Evolutionary conservation across 2,329 filamentous ascomycete genomes (phyloP), one percentile per base, ranked within the genome.

Genomic region (Botrytis aclada): DNA sequence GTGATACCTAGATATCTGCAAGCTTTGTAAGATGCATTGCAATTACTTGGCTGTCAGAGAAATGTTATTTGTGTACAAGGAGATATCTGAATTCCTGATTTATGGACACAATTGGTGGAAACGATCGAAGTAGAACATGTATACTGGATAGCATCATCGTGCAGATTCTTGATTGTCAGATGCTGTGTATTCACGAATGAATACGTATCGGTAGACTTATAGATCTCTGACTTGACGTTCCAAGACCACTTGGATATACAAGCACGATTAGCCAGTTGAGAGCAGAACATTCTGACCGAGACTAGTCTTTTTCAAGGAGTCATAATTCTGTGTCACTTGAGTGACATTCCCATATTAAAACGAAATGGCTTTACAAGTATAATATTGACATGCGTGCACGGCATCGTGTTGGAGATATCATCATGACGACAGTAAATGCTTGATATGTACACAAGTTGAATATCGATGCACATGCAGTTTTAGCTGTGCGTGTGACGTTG

Each of bases 311-410:
- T 56, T 56, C 6, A 47, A n/a, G 25, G 47, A 7, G 9, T 32
- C 16, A 56, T 67, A n/a, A 56, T 18, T 29, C 8, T 25, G 65
- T 67, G n/a, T 18, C 16, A 41, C 65, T 41, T 41, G 65, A 39
- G 65, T 67, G 47, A 67, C 65, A 67, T 67, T 41, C n/a, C 14
- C n/a, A 67, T 22, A 56, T 56, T 29, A 67, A 41, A 56, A 41
- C 47, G 65, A 67, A n/a, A 41, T 41, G 18, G 47, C 25, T 22
- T 56, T 22, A 16, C 56, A 16, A 39, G 47, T 37, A 56, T 41
- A 56, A 8, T 34, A 29, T 41, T 25, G 18, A 29, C 10, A 41
- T 41, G 34, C 14, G 45, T 29, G 41, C 47, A n/a, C 45, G 14
- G 47, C 45, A 56, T 66, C 8, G 9, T 20, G 25, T 41, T 25